These are phyloP conservation scores for Vanderwaltozyma tropicalis DNA, from an alignment of 805 yeast genomes.

Conservation along the genomic window DNA sequence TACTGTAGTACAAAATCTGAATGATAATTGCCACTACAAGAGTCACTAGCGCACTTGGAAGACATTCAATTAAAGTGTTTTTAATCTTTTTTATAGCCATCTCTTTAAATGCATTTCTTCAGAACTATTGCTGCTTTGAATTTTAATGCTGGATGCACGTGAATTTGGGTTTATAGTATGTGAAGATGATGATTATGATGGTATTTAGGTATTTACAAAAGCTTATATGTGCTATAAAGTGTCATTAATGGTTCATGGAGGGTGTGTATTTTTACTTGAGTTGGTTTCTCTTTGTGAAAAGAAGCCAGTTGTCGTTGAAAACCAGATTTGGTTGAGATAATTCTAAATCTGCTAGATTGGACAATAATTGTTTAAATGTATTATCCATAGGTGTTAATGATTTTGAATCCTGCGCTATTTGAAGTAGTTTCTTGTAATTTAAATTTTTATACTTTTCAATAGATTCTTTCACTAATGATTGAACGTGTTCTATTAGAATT, in stretches of 20 bases:
- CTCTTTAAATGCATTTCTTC: neutral
- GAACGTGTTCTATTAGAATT: slow-evolving; percentile 5
- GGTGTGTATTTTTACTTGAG: neutral
- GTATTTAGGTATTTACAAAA: too few relatives aligned
- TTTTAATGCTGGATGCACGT: neutral
- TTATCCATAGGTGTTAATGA: slow-evolving; percentile 1
- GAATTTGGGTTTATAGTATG: neutral
- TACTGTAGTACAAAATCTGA: too few relatives aligned
- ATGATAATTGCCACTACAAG: too few relatives aligned
- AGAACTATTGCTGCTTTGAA: neutral
- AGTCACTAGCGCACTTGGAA: too few relatives aligned
- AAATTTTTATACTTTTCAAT: slow-evolving; percentile 15
- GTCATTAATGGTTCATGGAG: too few relatives aligned
- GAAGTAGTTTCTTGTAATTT: slow-evolving; percentile 18
- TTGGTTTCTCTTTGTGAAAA: slow-evolving; percentile 4
- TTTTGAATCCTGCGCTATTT: slow-evolving; percentile 14
- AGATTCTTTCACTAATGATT: slow-evolving; percentile 18
- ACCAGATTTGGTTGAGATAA: slow-evolving; percentile 10
- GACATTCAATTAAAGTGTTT: too few relatives aligned
- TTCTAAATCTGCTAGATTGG: slow-evolving; percentile 9
- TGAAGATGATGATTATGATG: too few relatives aligned
- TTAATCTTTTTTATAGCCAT: too few relatives aligned
- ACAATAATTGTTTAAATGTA: slow-evolving; percentile 7
- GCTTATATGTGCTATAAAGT: too few relatives aligned
- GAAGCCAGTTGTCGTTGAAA: slow-evolving; percentile 10